Evolutionary conservation across 108 stramenopile species (phyloP).

Genomic region (Epithemia pelagica): DNA sequence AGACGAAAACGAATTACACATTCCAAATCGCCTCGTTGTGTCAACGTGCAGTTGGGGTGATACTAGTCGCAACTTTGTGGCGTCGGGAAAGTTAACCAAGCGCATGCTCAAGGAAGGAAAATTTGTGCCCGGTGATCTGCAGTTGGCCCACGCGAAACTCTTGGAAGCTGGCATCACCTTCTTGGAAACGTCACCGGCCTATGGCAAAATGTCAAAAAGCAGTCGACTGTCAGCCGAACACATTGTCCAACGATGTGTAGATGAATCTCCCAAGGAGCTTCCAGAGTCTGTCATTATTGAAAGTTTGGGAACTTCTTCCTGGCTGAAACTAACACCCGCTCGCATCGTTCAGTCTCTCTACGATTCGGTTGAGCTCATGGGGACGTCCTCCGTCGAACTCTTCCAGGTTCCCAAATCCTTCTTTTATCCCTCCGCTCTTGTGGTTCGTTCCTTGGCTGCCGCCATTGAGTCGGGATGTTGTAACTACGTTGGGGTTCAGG

Average conservation of each 20-base stretch:
- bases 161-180: constrained; percentile 56
- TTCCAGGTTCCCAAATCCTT: constrained; percentile 46
- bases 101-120: constrained; percentile 52
- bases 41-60: constrained; percentile 66
- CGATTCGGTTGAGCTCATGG: constrained; percentile 37
- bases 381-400: constrained; percentile 32
- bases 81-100: constrained; percentile 59
- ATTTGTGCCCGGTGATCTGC: constrained; percentile 60
- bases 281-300: constrained; percentile 5
- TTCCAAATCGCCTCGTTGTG: constrained; percentile 83
- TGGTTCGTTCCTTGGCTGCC: constrained; percentile 35
- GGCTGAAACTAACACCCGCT: not conserved
- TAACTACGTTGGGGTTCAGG: constrained; percentile 57
- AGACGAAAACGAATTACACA: constrained; percentile 83
- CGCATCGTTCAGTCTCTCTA: not conserved
- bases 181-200: constrained; percentile 67
- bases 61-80: constrained; percentile 45
- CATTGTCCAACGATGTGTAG: constrained; percentile 37
- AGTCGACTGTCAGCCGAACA: constrained; percentile 44
- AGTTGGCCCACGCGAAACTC: constrained; percentile 61
- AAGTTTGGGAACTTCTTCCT: constrained; percentile 2
- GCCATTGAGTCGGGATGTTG: constrained; percentile 31
- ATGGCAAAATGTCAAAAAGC: constrained; percentile 26
- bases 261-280: constrained; percentile 13
- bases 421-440: constrained; percentile 2